Conservation (phyloP, 495 filamentous ascomycete species). For the Talaromyces ruber region DNA sequence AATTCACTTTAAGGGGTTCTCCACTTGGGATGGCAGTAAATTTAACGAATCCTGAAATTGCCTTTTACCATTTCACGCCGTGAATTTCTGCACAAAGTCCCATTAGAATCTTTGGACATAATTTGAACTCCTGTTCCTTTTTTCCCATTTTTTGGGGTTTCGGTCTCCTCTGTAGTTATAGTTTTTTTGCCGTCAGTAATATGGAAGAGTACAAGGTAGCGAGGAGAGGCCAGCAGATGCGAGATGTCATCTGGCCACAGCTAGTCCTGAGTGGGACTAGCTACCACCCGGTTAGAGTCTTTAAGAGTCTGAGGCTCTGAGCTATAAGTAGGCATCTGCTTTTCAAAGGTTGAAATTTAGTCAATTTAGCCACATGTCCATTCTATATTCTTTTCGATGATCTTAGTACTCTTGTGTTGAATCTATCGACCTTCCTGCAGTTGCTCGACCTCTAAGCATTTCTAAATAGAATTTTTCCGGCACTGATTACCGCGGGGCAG, state of each 20-base stretch:
- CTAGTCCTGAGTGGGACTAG: background rate
- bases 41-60: slow-evolving; percentile 1
- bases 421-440: background rate
- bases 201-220: background rate
- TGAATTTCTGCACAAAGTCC: background rate
- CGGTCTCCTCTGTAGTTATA: too few species aligned
- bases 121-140: background rate
- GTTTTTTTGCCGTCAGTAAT: too few species aligned
- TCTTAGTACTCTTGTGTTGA: background rate
- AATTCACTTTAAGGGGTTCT: background rate
- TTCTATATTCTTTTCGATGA: background rate
- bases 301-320: too few species aligned
- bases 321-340: background rate
- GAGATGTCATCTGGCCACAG: background rate
- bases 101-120: background rate
- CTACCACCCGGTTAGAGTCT: too few species aligned
- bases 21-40: slow-evolving; percentile 1
- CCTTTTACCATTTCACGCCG: slow-evolving; percentile 1
- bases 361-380: background rate
- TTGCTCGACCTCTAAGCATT: background rate
- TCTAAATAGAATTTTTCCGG: background rate
- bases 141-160: too few species aligned
- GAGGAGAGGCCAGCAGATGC: background rate
- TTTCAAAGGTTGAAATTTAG: background rate
- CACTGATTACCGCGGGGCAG: background rate